phyloP scores from a whole-genome alignment of 2,329 filamentous ascomycete species.

The Colletotrichum lupini region DNA sequence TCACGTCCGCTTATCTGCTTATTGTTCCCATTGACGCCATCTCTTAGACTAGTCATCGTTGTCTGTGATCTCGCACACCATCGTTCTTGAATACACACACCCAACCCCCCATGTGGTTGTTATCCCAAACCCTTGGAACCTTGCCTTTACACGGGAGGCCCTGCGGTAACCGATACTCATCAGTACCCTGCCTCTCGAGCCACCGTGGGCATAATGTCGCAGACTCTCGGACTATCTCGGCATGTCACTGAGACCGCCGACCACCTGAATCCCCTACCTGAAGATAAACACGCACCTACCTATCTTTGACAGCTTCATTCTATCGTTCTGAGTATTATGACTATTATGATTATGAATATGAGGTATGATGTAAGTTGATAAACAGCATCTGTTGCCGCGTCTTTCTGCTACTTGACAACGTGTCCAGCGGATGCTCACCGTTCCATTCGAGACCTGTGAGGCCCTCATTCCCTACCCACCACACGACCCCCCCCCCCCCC shows the following conservation, averaged over 20 bases:
- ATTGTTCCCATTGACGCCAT: not conserved
- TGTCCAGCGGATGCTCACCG: not conserved
- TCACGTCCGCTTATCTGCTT: not conserved
- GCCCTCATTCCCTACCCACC: not conserved
- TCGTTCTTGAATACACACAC: not conserved
- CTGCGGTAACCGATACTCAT: not conserved
- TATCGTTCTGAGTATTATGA: not conserved
- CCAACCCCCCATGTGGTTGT: not conserved
- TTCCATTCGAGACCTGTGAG: not conserved
- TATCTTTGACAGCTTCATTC: not conserved
- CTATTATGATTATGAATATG: no score
- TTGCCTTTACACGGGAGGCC: not conserved
- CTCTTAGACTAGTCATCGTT: not conserved
- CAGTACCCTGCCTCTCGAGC: not conserved
- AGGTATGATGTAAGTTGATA: no score
- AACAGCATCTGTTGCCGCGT: not conserved
- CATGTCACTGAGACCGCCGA: slow-evolving; percentile 6
- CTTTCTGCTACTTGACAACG: not conserved
- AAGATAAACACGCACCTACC: not conserved
- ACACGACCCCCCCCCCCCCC: not conserved
- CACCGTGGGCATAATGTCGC: slow-evolving; percentile 7
- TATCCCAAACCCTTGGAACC: not conserved
- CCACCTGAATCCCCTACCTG: not conserved
- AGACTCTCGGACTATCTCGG: slow-evolving; percentile 1
- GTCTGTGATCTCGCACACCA: not conserved